phyloP scores from a whole-genome alignment of 1,284 basidiomycete genomes.

The Moesziomyces sp. region DNA sequence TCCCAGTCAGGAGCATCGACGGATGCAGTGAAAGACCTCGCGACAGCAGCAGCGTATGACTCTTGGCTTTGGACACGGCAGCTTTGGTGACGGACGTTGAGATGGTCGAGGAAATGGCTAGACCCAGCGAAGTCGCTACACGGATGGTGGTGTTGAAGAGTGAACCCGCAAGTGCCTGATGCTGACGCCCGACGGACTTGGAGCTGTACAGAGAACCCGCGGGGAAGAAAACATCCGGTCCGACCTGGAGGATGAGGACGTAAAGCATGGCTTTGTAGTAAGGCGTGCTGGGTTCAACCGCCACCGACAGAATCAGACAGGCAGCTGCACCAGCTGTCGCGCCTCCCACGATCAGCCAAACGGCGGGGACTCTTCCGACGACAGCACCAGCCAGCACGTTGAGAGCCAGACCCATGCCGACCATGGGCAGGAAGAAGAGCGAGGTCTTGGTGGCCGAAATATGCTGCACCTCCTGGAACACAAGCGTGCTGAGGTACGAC shows the following conservation, averaged over 20 bases:
- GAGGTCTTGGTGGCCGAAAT: conserved; percentile 77
- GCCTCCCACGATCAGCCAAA: conserved; percentile 59
- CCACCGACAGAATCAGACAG: conserved; percentile 75
- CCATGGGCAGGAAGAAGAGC: conserved; percentile 81
- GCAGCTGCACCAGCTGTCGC: conserved; percentile 74
- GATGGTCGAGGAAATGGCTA: conserved; percentile 57
- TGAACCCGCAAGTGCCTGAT: conserved; percentile 58
- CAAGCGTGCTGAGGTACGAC: conserved; percentile 49
- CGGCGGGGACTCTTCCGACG: conserved; percentile 54
- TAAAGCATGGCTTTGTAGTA: conserved; percentile 88
- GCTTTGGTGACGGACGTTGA: conserved; percentile 48
- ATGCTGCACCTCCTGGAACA: conserved; percentile 62
- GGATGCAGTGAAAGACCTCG: conserved; percentile 13
- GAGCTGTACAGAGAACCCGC: conserved; percentile 50
- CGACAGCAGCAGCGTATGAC: conserved; percentile 9
- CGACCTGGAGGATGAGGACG: conserved; percentile 73
- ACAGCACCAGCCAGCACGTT: conserved; percentile 60
- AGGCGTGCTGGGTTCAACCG: conserved; percentile 74
- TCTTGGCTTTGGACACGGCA: conserved; percentile 13
- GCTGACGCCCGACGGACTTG: conserved; percentile 43
- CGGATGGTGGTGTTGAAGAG: conserved; percentile 61
- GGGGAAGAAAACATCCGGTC: conserved; percentile 56
- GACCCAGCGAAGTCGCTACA: conserved; percentile 58
- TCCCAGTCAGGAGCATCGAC: conserved; percentile 22
- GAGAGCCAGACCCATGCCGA: conserved; percentile 61